Conservation (phyloP, 805 yeast genomes). For the Lachancea quebecensis region DNA sequence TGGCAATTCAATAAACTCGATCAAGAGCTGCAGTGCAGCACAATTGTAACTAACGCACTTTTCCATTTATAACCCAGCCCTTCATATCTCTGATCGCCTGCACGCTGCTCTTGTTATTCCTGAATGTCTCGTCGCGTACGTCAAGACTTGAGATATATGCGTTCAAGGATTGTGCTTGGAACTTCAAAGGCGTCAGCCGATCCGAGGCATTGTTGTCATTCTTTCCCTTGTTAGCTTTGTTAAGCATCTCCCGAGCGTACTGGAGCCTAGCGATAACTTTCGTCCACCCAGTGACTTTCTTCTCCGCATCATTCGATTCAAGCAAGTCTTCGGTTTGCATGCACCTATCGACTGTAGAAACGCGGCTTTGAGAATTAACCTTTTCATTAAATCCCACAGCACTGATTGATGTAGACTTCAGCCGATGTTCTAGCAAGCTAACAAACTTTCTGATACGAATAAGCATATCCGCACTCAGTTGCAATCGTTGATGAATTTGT, state of each 20-base stretch:
- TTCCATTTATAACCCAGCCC: constrained; percentile 37
- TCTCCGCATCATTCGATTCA: neutral
- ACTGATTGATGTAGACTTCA: constrained; percentile 35
- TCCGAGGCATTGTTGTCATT: constrained; percentile 14
- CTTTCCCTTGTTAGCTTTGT: constrained; percentile 18
- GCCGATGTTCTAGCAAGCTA: constrained; percentile 20
- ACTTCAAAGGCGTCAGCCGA: constrained; percentile 14
- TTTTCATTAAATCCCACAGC: constrained; percentile 36
- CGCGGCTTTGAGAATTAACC: constrained; percentile 33
- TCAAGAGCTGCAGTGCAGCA: too few species aligned
- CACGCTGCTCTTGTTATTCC: constrained; percentile 19
- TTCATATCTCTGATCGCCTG: constrained; percentile 32
- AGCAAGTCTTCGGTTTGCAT: constrained; percentile 20
- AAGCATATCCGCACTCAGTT: constrained; percentile 28
- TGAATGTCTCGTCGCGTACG: neutral
- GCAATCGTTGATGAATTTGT: constrained; percentile 36
- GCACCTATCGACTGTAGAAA: constrained; percentile 16
- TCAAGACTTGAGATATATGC: neutral
- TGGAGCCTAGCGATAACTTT: constrained; percentile 24
- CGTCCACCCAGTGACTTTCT: constrained; percentile 9
- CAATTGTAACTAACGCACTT: constrained; percentile 12
- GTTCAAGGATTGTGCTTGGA: constrained; percentile 18
- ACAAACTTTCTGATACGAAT: constrained; percentile 28
- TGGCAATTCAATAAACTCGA: too few species aligned
- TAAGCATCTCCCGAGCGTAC: constrained; percentile 26